These are phyloP conservation scores for Pulveroboletus sp. DNA, from an alignment of 768 basidiomycete genomes.

Conservation along the genomic window DNA sequence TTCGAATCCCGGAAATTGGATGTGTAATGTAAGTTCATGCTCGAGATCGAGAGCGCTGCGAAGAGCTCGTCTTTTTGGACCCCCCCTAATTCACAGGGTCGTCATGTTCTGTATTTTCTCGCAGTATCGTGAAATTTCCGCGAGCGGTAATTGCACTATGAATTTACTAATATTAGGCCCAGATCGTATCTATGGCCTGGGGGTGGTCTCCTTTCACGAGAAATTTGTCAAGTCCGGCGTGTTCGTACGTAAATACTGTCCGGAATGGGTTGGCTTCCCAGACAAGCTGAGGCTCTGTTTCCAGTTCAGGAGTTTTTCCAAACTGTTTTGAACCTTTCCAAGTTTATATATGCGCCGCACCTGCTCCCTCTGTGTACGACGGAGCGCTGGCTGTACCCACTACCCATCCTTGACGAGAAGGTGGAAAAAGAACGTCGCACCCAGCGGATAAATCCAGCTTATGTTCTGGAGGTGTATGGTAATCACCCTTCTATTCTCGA, in stretches of 20 bases:
- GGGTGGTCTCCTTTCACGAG: constrained; percentile 17
- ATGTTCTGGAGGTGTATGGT: constrained; percentile 16
- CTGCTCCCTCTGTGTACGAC: background rate
- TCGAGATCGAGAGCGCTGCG: background rate
- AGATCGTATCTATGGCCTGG: constrained; percentile 26
- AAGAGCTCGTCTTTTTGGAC: constrained; percentile 3
- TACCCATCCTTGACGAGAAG: constrained; percentile 13
- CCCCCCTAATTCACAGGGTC: constrained; percentile 7
- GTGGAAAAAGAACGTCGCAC: constrained; percentile 13
- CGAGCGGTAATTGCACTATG: constrained; percentile 26
- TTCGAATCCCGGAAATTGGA: constrained; percentile 25
- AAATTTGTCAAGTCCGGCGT: constrained; percentile 17
- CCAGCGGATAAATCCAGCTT: constrained; percentile 8
- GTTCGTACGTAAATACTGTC: constrained; percentile 25
- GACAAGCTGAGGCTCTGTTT: constrained; percentile 22
- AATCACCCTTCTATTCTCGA: constrained; percentile 11
- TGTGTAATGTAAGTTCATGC: constrained; percentile 15
- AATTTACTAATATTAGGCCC: constrained; percentile 25
- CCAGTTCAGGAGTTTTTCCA: constrained; percentile 7
- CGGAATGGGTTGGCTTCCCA: constrained; percentile 17
- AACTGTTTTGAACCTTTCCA: background rate
- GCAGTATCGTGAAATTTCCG: constrained; percentile 29
- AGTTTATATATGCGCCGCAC: constrained; percentile 2
- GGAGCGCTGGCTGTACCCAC: constrained; percentile 2
- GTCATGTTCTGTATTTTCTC: constrained; percentile 21